A percentile compares a stretch with the other conserved stretches of the same genome.
Evolutionary conservation across 2,329 filamentous ascomycete genomes (phyloP).

Genomic region (Fusarium nygamai): DNA sequence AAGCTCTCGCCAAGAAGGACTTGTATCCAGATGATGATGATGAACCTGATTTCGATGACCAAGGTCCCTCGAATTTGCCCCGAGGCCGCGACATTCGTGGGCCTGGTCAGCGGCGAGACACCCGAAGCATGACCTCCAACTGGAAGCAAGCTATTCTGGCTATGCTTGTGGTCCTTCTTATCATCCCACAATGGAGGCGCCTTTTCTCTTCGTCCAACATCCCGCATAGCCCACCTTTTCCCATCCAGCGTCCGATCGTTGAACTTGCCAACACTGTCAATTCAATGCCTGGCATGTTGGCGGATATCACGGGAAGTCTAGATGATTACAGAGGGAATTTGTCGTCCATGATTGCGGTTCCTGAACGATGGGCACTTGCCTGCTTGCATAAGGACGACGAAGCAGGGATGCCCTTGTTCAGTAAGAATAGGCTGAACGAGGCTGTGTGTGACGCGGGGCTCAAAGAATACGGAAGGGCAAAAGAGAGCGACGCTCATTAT

Average conservation of each 20-base stretch:
- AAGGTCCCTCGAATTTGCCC: neutral
- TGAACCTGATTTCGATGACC: neutral
- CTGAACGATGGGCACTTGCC: neutral
- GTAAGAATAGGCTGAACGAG: too few species aligned
- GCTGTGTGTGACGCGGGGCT: too few species aligned
- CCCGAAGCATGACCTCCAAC: neutral
- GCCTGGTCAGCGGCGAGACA: neutral
- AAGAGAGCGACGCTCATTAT: too few species aligned
- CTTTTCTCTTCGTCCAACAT: neutral
- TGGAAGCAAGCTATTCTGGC: neutral
- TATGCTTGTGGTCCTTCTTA: neutral
- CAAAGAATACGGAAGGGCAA: too few species aligned
- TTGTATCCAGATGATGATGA: neutral
- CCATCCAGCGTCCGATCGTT: neutral
- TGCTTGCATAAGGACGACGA: too few species aligned
- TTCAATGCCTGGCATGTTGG: neutral
- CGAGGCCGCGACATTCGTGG: too few species aligned
- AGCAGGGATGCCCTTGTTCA: too few species aligned
- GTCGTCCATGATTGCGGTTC: neutral
- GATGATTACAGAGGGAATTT: neutral
- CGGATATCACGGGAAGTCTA: neutral
- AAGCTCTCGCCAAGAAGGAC: neutral
- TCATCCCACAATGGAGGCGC: neutral
- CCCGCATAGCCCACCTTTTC: neutral
- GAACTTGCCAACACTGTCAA: neutral